Percentiles rank a stretch among this genome's conserved stretches.
These are phyloP conservation scores for Paracoccidioides lutzii DNA, from an alignment of 2,329 filamentous ascomycete species.

Conservation along the genomic window DNA sequence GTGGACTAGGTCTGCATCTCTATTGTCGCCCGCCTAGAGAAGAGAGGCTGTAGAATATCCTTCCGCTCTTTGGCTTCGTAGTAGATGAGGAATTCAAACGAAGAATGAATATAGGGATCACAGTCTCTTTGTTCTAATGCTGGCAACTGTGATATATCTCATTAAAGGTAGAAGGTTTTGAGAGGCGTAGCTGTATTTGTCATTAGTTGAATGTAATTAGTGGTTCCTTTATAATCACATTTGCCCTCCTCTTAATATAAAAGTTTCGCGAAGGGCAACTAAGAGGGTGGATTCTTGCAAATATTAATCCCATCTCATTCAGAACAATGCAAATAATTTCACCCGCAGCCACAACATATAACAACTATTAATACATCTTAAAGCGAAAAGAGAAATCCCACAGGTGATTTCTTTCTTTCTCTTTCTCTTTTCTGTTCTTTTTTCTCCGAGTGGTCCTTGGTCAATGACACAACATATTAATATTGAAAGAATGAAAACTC, in stretches of 20 bases:
- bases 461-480: no score
- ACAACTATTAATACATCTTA: no score
- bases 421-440: no score
- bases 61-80: conserved; percentile 14
- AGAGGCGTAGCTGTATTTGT: not conserved
- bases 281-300: no score
- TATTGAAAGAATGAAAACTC: not conserved
- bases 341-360: no score
- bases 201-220: conserved; percentile 13
- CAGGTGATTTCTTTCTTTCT: no score
- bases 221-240: not conserved
- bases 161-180: conserved; percentile 12
- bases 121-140: conserved; percentile 15
- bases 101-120: conserved; percentile 13
- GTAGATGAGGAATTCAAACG: conserved; percentile 12
- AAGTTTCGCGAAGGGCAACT: no score
- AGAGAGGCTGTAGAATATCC: conserved; percentile 11
- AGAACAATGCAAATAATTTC: no score
- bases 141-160: conserved; percentile 14
- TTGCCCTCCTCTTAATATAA: no score
- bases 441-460: no score
- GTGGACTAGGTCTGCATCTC: conserved; percentile 12
- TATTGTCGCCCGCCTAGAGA: conserved; percentile 12
- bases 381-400: no score
- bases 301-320: no score